Evolutionary conservation across 1,284 basidiomycete species (phyloP).

Genomic region (Rhodotorula sp.): DNA sequence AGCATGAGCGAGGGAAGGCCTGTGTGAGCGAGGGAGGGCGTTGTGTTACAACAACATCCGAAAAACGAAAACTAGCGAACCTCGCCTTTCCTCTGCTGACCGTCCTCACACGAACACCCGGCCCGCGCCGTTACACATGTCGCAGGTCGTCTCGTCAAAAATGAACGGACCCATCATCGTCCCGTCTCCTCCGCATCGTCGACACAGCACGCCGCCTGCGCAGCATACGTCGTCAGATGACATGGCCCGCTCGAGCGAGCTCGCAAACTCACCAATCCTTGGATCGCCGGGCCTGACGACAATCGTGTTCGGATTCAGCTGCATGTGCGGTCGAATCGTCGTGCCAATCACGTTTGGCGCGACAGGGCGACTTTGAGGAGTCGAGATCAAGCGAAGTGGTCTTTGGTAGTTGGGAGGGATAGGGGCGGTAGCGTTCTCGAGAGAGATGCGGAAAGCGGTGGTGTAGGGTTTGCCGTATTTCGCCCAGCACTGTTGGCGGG

Average conservation of each 20-base stretch:
- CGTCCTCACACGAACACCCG: slow-evolving; percentile 10
- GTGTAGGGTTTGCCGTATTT: slow-evolving; percentile 32
- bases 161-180: slow-evolving; percentile 23
- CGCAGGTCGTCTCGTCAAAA: slow-evolving; percentile 29
- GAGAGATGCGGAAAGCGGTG: slow-evolving; percentile 12
- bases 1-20: no score
- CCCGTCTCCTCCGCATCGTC: slow-evolving; percentile 31
- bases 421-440: background rate
- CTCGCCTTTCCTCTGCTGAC: no score
- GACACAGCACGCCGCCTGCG: slow-evolving; percentile 30
- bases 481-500: slow-evolving; percentile 26
- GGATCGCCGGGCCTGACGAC: slow-evolving; percentile 43
- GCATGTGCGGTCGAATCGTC: background rate
- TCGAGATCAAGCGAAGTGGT: slow-evolving; percentile 22
- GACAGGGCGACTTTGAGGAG: background rate
- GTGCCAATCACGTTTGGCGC: slow-evolving; percentile 10
- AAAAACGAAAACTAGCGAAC: background rate
- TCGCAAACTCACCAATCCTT: slow-evolving; percentile 34
- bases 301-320: slow-evolving; percentile 4
- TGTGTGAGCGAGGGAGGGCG: background rate
- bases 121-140: slow-evolving; percentile 10
- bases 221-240: no score
- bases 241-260: background rate
- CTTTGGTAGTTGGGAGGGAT: slow-evolving; percentile 33
- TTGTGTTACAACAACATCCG: background rate